A percentile compares a stretch with the other conserved stretches of the same genome.
Conservation (phyloP, 306 rosid species). For the Elaeagnus macrophylla region DNA sequence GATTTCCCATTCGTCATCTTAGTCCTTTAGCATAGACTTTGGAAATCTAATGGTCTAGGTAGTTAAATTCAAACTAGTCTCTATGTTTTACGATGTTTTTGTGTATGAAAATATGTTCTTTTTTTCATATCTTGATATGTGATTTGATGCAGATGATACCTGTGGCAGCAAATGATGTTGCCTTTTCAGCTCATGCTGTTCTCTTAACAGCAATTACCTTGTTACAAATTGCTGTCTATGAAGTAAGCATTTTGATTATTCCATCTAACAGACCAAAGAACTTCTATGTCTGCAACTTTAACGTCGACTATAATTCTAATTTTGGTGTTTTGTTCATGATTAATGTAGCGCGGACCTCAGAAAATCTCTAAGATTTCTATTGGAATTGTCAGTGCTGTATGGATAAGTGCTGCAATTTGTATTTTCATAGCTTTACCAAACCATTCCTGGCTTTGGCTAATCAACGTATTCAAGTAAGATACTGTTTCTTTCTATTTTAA, state of each 20-base stretch:
- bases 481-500: slow-evolving; percentile 4
- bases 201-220: slow-evolving; percentile 55
- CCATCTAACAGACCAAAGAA: not conserved
- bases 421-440: slow-evolving; percentile 55
- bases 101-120: not conserved
- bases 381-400: slow-evolving; percentile 46
- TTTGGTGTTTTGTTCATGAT: slow-evolving; percentile 2
- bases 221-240: slow-evolving; percentile 68
- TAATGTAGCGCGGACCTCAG: slow-evolving; percentile 67
- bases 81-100: not conserved
- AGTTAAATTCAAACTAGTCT: not conserved
- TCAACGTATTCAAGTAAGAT: slow-evolving; percentile 62
- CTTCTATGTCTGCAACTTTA: not conserved
- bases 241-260: slow-evolving; percentile 28
- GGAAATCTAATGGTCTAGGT: no score
- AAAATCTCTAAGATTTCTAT: slow-evolving; percentile 47
- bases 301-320: not conserved
- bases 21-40: no score
- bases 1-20: no score
- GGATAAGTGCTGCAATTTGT: slow-evolving; percentile 61
- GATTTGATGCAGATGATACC: slow-evolving; percentile 77
- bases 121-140: not conserved
- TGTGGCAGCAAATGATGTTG: slow-evolving; percentile 89
- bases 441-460: slow-evolving; percentile 89
- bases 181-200: slow-evolving; percentile 85